Evolutionary conservation across 23 red algal genomes (phyloP).

Genomic region (Gracilaria gracilis): DNA sequence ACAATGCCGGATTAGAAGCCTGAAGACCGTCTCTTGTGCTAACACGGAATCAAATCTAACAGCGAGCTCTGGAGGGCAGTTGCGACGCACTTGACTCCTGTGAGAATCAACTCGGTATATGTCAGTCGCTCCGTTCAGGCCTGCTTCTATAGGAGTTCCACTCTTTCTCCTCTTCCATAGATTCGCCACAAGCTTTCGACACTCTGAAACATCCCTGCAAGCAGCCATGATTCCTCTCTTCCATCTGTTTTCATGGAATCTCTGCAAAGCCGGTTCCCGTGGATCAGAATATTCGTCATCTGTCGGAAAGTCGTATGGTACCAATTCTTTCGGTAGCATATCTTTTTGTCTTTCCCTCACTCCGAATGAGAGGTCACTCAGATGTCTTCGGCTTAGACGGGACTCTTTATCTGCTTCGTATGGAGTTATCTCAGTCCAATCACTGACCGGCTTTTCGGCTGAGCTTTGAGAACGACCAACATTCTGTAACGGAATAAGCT

Average conservation of each 20-base stretch:
- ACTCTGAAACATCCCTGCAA: constrained; percentile 8
- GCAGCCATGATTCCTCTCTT: constrained; percentile 32
- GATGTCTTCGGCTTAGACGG: constrained; percentile 46
- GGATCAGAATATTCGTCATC: constrained; percentile 13
- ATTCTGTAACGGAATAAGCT: constrained; percentile 20
- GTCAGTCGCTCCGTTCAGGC: background rate
- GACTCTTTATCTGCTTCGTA: constrained; percentile 28
- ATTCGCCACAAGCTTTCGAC: constrained; percentile 28
- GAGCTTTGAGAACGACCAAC: constrained; percentile 57
- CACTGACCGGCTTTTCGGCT: constrained; percentile 23
- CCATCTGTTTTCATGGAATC: constrained; percentile 9
- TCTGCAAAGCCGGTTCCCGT: background rate
- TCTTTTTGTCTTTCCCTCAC: constrained; percentile 36
- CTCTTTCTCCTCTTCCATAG: constrained; percentile 6
- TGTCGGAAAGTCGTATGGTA: constrained; percentile 5
- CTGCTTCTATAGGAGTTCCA: constrained; percentile 26
- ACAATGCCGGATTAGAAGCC: constrained; percentile 42
- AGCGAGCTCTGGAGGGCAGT: background rate
- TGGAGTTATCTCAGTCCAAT: constrained; percentile 58
- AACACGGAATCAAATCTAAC: constrained; percentile 37
- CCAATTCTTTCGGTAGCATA: constrained; percentile 47
- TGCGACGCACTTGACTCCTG: constrained; percentile 35
- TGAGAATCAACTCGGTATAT: constrained; percentile 11
- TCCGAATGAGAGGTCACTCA: constrained; percentile 57
- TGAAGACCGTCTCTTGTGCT: constrained; percentile 52